Evolutionary conservation across 2,329 filamentous ascomycete genomes (phyloP), one percentile per base, ranked within the genome.

Genomic region (Penicillium italicum): DNA sequence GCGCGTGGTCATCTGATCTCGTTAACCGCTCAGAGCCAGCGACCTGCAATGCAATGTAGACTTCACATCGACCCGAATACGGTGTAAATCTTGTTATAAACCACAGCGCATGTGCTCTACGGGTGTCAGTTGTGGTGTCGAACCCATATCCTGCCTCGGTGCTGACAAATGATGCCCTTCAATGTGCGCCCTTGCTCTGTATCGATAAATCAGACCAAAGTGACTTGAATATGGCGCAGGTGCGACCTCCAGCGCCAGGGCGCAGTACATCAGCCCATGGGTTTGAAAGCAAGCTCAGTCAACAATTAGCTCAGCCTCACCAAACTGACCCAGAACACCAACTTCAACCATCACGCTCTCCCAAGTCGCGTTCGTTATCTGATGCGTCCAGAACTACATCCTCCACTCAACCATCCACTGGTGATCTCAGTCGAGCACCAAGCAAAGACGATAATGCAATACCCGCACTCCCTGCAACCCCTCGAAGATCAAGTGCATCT

Each of bases 381-480:
- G 86, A 89, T 69, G 82, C 84, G 44, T 82, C 84, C 9, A 83
- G 81, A 58, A 77, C 77, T 24, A 77, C 80, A 61, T 73, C 85
- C 18, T 84, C 82, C 26, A 28, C 26, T 28, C 26, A 28, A 28
- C 82, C 85, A 40, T 80, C 84, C 48, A 71, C 83, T 51, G 79
- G 82, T 51, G 77, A 81, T n/a, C 71, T 80, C 20, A 62, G 57
- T 38, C 77, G 80, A 16, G 76, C 79, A 45, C 79, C 80, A 20
- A 86, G 83, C 55, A 88, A 88, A 70, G 86, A 90, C 74, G 87
- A 90, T 66, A 85, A 79, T 66, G 78, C 78, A 52, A 76, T 88
- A 54, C 72, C 76, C 41, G 65, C 69, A 12, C 72, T 73, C 33
- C 87, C 88, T n/a, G 82, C 82, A 45, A 95, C 90, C 8, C 90